A percentile compares a stretch with the other conserved stretches of the same genome.
Evolutionary conservation across 768 basidiomycete species (phyloP).

Genomic region (Suillus placidus): DNA sequence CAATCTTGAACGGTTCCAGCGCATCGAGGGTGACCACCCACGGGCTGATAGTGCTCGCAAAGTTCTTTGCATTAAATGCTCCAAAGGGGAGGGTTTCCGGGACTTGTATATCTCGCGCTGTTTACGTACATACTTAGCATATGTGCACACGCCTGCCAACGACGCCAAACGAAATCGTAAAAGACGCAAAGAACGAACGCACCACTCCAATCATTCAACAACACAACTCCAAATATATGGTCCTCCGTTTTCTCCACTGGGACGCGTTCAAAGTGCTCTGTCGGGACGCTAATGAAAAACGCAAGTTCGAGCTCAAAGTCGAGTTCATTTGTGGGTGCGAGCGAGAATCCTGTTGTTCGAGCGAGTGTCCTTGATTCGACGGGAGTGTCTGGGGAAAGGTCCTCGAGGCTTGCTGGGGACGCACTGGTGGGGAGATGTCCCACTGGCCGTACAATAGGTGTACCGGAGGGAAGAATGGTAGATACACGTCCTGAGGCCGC

Average conservation of each 20-base stretch:
- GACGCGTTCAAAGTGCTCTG: slow-evolving; percentile 4
- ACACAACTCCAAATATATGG: slow-evolving; percentile 11
- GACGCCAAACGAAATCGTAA: not conserved
- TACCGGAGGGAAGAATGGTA: slow-evolving; percentile 4
- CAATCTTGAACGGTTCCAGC: slow-evolving; percentile 8
- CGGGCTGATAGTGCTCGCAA: slow-evolving; percentile 11
- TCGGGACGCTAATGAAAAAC: slow-evolving; percentile 10
- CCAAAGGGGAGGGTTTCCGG: slow-evolving; percentile 8
- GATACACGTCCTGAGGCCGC: slow-evolving; percentile 5
- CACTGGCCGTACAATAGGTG: slow-evolving; percentile 4
- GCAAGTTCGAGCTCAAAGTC: slow-evolving; percentile 9
- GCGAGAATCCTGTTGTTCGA: not conserved
- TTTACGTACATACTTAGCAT: not conserved
- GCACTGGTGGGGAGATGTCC: slow-evolving; percentile 1
- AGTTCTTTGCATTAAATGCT: slow-evolving; percentile 12
- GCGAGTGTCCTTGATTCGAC: not conserved
- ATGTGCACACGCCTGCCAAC: not conserved
- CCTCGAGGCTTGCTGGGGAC: not conserved
- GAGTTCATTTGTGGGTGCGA: slow-evolving; percentile 6
- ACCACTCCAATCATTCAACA: slow-evolving; percentile 11
- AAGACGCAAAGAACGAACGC: not conserved
- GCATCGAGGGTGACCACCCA: slow-evolving; percentile 13
- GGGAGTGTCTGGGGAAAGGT: not conserved
- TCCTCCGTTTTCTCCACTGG: slow-evolving; percentile 7
- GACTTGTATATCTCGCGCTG: slow-evolving; percentile 9